Conservation (phyloP, 2,329 filamentous ascomycete genomes). For the Catunica adiposa region DNA sequence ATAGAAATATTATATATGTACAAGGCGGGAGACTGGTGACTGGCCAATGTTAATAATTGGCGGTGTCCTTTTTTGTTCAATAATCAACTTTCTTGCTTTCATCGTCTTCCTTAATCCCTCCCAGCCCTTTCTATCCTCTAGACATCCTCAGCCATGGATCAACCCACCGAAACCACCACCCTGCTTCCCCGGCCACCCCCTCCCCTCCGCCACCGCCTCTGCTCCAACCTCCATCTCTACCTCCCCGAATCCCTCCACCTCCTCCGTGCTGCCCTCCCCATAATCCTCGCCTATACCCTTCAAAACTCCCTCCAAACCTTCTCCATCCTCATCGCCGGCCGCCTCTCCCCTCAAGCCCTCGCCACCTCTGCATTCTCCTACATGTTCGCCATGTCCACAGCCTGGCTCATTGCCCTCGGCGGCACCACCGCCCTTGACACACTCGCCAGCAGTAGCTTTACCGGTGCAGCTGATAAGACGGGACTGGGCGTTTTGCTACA, state of each 20-base stretch:
- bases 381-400: constrained; percentile 86
- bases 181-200: background rate
- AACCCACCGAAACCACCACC: constrained; percentile 7
- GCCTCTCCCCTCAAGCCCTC: constrained; percentile 61
- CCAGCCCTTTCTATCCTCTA: background rate
- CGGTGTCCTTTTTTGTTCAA: too few relatives aligned
- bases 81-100: background rate
- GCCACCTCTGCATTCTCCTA: constrained; percentile 75
- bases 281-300: constrained; percentile 70
- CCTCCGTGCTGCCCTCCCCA: constrained; percentile 52
- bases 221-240: constrained; percentile 19
- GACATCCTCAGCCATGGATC: background rate
- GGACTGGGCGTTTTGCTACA: constrained; percentile 68
- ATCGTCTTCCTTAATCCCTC: background rate
- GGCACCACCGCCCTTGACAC: constrained; percentile 79
- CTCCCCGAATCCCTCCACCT: constrained; percentile 49
- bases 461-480: constrained; percentile 60
- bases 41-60: too few relatives aligned
- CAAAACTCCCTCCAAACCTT: constrained; percentile 75
- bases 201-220: background rate
- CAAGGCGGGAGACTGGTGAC: too few relatives aligned
- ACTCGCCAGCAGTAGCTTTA: constrained; percentile 67
- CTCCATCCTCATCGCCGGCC: constrained; percentile 67
- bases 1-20: too few relatives aligned
- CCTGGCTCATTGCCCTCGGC: constrained; percentile 72